Conservation (phyloP, 805 yeast species). For the Candida germanica region DNA sequence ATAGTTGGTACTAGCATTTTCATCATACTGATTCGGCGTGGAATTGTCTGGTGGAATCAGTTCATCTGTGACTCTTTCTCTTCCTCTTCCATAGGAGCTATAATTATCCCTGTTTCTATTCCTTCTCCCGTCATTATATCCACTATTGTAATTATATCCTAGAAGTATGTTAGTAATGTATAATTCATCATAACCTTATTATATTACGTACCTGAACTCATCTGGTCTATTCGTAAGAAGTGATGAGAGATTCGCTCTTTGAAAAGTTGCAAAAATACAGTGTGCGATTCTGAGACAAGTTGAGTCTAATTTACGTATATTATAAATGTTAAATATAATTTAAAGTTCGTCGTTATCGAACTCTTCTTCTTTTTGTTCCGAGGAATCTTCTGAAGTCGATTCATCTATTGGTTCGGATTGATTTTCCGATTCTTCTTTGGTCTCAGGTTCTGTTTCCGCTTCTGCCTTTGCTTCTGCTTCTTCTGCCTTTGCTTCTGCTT, state of each 20-base stretch:
- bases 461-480: slow-evolving; percentile 12
- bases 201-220: slow-evolving; percentile 7
- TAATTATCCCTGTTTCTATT: slow-evolving; percentile 4
- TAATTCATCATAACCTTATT: not conserved
- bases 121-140: slow-evolving; percentile 8
- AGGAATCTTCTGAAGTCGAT: not conserved
- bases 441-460: slow-evolving; percentile 3
- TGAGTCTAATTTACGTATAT: not conserved
- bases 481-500: slow-evolving; percentile 14
- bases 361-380: slow-evolving; percentile 2
- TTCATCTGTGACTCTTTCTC: slow-evolving; percentile 17
- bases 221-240: not conserved
- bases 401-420: slow-evolving; percentile 1
- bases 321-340: too few relatives aligned
- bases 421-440: slow-evolving; percentile 1
- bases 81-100: slow-evolving; percentile 8
- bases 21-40: too few relatives aligned
- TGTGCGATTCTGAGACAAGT: slow-evolving; percentile 1
- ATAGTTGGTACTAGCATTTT: slow-evolving; percentile 15
- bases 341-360: slow-evolving; percentile 22
- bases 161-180: slow-evolving; percentile 1
- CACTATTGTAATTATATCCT: not conserved
- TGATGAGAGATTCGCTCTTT: too few relatives aligned
- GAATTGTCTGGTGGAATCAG: too few relatives aligned
- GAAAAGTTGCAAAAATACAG: not conserved